Conservation (phyloP, 257 asterid genomes). For the Nicotiana sylvestris region DNA sequence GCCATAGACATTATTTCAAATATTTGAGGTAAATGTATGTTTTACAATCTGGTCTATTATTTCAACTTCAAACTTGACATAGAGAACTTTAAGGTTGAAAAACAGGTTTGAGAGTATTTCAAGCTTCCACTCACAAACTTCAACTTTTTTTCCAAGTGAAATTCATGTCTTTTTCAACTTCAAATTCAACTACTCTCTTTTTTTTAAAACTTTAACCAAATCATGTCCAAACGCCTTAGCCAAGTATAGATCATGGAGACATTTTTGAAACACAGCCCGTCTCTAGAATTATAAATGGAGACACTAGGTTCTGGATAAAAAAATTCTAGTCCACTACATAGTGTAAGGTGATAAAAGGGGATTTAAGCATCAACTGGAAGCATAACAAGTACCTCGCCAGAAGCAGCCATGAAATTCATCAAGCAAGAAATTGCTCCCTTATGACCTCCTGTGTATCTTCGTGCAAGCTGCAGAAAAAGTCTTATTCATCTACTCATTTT, state of each 20-base stretch:
- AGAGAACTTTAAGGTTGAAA: no score
- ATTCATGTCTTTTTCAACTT: neutral
- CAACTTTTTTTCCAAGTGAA: no score
- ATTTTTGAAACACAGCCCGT: neutral
- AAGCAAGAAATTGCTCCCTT: constrained; percentile 90
- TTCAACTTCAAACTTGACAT: no score
- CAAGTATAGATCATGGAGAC: neutral
- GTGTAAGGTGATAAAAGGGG: neutral
- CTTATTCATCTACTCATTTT: neutral
- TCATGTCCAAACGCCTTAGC: neutral
- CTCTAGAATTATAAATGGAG: neutral
- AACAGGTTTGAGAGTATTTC: no score
- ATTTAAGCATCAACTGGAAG: constrained; percentile 8
- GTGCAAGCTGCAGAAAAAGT: constrained; percentile 58
- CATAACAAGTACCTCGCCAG: constrained; percentile 72
- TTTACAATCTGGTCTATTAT: no score
- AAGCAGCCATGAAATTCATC: constrained; percentile 86
- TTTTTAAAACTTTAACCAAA: neutral
- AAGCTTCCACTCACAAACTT: no score
- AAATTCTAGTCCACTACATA: neutral
- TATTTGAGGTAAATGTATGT: no score
- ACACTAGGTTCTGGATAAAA: neutral
- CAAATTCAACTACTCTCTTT: neutral
- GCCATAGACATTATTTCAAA: no score
- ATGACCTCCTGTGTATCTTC: constrained; percentile 97